Evolutionary conservation across 305 asterid genomes (phyloP), one percentile per base, ranked within the genome.

Genomic region (Plantago coronopus): DNA sequence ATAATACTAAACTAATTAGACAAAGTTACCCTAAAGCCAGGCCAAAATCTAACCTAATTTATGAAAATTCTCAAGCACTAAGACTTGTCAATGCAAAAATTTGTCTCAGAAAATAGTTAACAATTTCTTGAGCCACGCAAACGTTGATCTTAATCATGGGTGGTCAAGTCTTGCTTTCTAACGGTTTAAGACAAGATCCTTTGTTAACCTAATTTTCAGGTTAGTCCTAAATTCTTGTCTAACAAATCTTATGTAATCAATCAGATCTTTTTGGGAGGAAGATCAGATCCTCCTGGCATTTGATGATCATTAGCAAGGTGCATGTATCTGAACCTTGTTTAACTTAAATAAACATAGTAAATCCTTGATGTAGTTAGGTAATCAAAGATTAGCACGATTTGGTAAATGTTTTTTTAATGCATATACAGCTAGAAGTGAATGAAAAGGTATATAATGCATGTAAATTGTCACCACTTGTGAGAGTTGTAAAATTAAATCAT

Each of bases 91-190:
- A 65, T 47, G 5, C 20, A 68, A 18, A 40, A 27, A 27, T 27
- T 66, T 17, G 45, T 57, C 65, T 57, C 4, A 29, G 17, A 31
- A 25, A 54, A 54, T 54, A 12, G 7, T 27, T 27, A 22, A 46
- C 55, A 72, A 27, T 40, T 62, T 69, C 81, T 86, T 85, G 90
- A 86, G 95, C 86, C 90, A 80, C 85, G 62, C 83, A 22, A 58
- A 69, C 67, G 54, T 65, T 63, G 61, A 19, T 27, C 42, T 54
- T 14, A 40, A 40, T 34, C 62, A 61, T 59, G 31, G 66, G 68
- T 75, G 16, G 43, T 38, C 78, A 67, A 70, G 59, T 57, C 72
- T 55, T 66, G 66, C 49, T 75, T 66, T 69, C 61, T 62, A 59
- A 65, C 61, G 34, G 53, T 61, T 61, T 61, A 59, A 61, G 69